phyloP scores from a whole-genome alignment of 371 early-diverging fungal genomes.

The Actinomortierella ambigua region DNA sequence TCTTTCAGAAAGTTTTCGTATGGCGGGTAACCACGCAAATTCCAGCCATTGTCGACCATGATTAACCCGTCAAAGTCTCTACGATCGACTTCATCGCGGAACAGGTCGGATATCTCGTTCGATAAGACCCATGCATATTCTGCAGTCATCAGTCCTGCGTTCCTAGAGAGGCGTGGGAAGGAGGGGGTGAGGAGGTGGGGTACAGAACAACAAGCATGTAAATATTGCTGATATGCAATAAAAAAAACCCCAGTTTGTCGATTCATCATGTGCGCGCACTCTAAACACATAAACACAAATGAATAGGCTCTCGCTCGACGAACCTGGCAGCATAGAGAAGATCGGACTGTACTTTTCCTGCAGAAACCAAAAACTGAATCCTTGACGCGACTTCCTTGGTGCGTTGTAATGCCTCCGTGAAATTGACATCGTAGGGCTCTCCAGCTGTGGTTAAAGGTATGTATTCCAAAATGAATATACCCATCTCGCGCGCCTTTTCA shows the following conservation, averaged over 20 bases:
- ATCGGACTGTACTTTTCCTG: background rate
- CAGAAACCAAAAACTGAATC: constrained; percentile 14
- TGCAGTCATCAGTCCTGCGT: constrained; percentile 6
- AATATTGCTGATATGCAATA: too few relatives aligned
- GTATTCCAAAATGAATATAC: constrained; percentile 6
- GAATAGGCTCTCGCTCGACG: background rate
- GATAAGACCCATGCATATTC: constrained; percentile 21
- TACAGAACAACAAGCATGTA: too few relatives aligned
- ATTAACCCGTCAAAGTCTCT: constrained; percentile 19
- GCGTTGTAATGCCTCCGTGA: background rate
- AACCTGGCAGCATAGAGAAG: constrained; percentile 4
- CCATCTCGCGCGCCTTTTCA: background rate
- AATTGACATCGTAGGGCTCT: constrained; percentile 5
- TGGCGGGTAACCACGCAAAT: constrained; percentile 12
- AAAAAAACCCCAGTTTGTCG: too few relatives aligned
- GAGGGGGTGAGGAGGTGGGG: too few relatives aligned
- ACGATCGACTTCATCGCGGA: too few relatives aligned
- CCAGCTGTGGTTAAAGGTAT: background rate
- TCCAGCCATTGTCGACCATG: constrained; percentile 23
- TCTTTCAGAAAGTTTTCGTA: constrained; percentile 13
- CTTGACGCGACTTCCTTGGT: constrained; percentile 10
- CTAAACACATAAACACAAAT: background rate
- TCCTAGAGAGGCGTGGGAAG: too few relatives aligned
- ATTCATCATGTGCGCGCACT: too few relatives aligned
- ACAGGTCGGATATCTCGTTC: constrained; percentile 11